Evolutionary conservation across 208 protist genomes (phyloP).

Genomic region (Endotrypanum monterogeii): DNA sequence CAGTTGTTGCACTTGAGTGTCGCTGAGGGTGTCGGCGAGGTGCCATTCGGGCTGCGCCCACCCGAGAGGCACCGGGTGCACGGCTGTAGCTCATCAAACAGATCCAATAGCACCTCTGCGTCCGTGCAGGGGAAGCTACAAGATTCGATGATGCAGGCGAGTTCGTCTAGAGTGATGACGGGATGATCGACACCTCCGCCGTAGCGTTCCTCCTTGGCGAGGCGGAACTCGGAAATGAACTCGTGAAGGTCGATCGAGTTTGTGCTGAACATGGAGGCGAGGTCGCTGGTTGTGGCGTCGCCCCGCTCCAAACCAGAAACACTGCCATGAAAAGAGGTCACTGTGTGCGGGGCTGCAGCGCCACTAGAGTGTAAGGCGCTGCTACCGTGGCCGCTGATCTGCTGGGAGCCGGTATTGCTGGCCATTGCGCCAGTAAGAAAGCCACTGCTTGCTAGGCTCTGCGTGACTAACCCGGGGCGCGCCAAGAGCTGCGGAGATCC

Average conservation of each 20-base stretch:
- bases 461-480: slow-evolving; percentile 4
- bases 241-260: slow-evolving; percentile 71
- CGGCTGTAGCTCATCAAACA: slow-evolving; percentile 72
- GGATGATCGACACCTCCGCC: slow-evolving; percentile 31
- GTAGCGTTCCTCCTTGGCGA: slow-evolving; percentile 56
- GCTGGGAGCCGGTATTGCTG: not conserved
- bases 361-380: slow-evolving; percentile 2
- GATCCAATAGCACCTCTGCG: slow-evolving; percentile 47
- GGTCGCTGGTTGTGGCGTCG: slow-evolving; percentile 44
- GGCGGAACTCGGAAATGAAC: slow-evolving; percentile 69
- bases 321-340: slow-evolving; percentile 16
- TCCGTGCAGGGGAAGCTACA: slow-evolving; percentile 59
- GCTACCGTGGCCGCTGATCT: not conserved
- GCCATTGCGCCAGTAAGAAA: not conserved
- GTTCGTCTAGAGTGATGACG: slow-evolving; percentile 49
- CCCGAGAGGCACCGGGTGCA: slow-evolving; percentile 22
- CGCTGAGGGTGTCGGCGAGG: not conserved
- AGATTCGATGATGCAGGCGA: slow-evolving; percentile 63
- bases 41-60: not conserved
- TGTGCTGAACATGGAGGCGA: slow-evolving; percentile 54
- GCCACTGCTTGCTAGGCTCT: slow-evolving; percentile 5
- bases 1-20: not conserved
- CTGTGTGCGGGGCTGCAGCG: not conserved
- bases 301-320: slow-evolving; percentile 21
- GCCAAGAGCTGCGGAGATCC: slow-evolving; percentile 9